These are phyloP conservation scores for Colletotrichum lindemuthianum DNA, from an alignment of 2,329 filamentous ascomycete species.

Conservation along the genomic window DNA sequence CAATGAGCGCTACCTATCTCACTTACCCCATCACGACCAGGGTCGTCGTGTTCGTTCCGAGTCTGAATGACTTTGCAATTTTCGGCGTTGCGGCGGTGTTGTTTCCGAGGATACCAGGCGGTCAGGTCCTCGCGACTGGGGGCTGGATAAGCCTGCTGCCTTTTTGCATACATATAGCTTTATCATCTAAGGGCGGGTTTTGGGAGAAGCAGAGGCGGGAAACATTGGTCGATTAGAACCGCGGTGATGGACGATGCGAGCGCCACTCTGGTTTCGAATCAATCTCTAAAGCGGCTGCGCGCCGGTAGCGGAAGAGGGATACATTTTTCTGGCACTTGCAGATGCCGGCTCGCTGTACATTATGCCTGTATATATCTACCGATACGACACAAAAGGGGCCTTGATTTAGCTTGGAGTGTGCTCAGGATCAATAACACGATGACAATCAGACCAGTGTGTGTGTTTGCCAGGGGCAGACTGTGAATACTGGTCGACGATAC, in stretches of 20 bases:
- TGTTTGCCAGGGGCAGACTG: no score
- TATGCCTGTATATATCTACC: conserved; percentile 34
- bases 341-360: conserved; percentile 28
- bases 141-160: conserved; percentile 18
- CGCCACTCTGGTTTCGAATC: conserved; percentile 15
- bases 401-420: not conserved
- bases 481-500: no score
- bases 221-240: conserved; percentile 26
- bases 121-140: conserved; percentile 24
- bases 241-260: conserved; percentile 24
- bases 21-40: not conserved
- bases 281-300: not conserved
- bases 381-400: conserved; percentile 20
- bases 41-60: conserved; percentile 4
- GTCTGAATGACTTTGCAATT: not conserved
- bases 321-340: conserved; percentile 24
- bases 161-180: conserved; percentile 29
- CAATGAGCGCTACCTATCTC: not conserved
- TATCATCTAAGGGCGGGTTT: conserved; percentile 29
- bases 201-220: conserved; percentile 24
- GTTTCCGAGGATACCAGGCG: conserved; percentile 22
- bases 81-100: conserved; percentile 33
- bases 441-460: no score
- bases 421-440: no score
- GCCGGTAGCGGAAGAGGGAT: conserved; percentile 20